These are phyloP conservation scores for Skeletonema grethae DNA, from an alignment of 108 stramenopile genomes.

Conservation along the genomic window DNA sequence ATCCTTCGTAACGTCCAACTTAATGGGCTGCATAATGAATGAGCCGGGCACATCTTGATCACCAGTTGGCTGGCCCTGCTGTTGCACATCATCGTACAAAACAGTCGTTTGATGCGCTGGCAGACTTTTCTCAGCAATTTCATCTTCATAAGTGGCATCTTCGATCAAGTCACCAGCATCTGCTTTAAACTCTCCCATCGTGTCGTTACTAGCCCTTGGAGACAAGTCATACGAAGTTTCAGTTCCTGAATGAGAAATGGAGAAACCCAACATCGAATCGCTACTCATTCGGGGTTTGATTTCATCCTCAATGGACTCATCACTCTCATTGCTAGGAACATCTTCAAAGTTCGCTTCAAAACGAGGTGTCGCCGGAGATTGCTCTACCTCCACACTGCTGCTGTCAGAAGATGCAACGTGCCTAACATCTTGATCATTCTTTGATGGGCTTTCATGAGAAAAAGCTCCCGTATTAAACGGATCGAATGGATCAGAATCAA, in stretches of 20 bases:
- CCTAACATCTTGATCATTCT: background rate
- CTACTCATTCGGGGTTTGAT: background rate
- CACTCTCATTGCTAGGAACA: background rate
- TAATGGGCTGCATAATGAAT: constrained; percentile 22
- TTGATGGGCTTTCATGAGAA: background rate
- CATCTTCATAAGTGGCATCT: constrained; percentile 9
- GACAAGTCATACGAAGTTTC: background rate
- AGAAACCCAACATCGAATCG: background rate
- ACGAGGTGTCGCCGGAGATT: background rate
- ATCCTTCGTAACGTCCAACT: constrained; percentile 5
- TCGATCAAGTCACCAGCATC: constrained; percentile 10
- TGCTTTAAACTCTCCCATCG: background rate
- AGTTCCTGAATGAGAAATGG: background rate
- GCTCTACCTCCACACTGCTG: background rate
- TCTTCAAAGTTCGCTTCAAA: constrained; percentile 5
- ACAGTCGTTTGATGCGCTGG: constrained; percentile 1
- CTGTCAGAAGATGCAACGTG: background rate
- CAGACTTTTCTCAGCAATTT: background rate
- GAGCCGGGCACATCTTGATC: constrained; percentile 20
- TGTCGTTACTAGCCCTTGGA: constrained; percentile 1
- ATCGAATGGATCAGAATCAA: constrained; percentile 41
- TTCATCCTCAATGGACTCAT: background rate
- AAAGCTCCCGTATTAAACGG: constrained; percentile 18
- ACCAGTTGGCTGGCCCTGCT: background rate
- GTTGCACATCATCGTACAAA: background rate